Base-by-base conservation (phyloP, 2,329 filamentous ascomycete species). In the Aspergillus candidus region DNA sequence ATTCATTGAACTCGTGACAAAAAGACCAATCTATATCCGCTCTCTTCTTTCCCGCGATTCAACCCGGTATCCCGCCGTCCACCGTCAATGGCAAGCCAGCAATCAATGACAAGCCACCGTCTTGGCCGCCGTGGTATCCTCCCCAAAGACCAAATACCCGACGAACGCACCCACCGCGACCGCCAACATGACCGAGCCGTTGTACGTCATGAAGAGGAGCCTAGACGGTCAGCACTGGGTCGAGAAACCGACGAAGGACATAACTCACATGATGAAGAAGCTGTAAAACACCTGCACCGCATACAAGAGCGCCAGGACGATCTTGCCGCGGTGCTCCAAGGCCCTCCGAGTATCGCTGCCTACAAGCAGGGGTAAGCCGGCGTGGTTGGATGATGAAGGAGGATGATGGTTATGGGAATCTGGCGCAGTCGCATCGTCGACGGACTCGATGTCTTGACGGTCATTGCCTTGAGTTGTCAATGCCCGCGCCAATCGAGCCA, bases 121-220 rank as follows among this genome's bases (percentile, higher is more conserved):
- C 75, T 94, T 96, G 22, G 83, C 83, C 6, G 84, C 79, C 41
- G 81, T 77, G 1, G 82, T 81, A 42, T 75, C 73, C 44, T 80
- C 78, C 12, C 87, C 85, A 70, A 96, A 98, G 35, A 84, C 58
- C 48, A 95, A 63, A 63, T 94, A 96, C 35, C 93, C 93, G 35
- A 94, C 67, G 54, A 94, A 94, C 0, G 91, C 90, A 12, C 93
- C 93, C 8, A 94, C 72, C 1, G 86, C 86, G 12, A 97, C 90
- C 3, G 91, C 80, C 54, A 94, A 69, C 93, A 98, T 98, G 55
- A 98, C 83, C 83, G 87, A 94, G 44, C 93, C 93, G 60, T 98
- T 98, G 72, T 98, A 98, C n/a, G 93, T 98, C 93, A 98, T 98
- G 70, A 98, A 98, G 15, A 98, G 72, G 49, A 98, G 76, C 93